Conservation (phyloP, 148 eudicot species). For the Rheum nobile region DNA sequence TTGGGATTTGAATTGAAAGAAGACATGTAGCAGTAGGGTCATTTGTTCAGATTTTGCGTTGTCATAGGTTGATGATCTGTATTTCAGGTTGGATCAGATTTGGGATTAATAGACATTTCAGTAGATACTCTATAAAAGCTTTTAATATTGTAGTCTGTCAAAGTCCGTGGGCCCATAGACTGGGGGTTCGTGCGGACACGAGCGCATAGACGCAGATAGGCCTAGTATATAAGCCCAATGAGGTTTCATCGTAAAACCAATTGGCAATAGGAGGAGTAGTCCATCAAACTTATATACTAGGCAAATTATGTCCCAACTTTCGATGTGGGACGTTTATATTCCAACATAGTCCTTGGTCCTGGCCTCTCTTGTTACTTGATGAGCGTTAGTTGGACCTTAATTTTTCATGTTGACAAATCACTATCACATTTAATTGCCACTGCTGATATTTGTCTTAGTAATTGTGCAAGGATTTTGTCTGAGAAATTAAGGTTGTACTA, state of each 20-base stretch:
- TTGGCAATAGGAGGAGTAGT: too few relatives aligned
- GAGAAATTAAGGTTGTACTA: background rate
- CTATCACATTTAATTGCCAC: background rate
- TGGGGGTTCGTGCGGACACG: too few relatives aligned
- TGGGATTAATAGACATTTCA: background rate
- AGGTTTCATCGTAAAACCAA: too few relatives aligned
- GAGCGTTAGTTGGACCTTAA: background rate
- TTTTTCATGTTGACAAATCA: background rate
- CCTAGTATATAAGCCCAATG: too few relatives aligned
- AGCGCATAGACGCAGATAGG: too few relatives aligned
- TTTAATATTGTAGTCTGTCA: background rate
- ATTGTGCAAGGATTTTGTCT: background rate
- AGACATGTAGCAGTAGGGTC: background rate
- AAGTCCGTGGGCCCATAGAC: too few relatives aligned
- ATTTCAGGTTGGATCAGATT: background rate
- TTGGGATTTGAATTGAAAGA: too few relatives aligned
- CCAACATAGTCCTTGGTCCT: background rate
- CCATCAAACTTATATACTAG: too few relatives aligned
- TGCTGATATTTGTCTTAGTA: background rate
- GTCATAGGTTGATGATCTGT: background rate
- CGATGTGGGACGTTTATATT: too few relatives aligned
- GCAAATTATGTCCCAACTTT: too few relatives aligned
- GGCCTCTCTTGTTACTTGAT: background rate
- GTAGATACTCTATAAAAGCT: background rate
- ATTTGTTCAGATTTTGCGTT: background rate